Percentiles rank a stretch among this genome's conserved stretches.
Evolutionary conservation across 495 filamentous ascomycete species (phyloP).

Genomic region (Hypoxylon crocopeplum): DNA sequence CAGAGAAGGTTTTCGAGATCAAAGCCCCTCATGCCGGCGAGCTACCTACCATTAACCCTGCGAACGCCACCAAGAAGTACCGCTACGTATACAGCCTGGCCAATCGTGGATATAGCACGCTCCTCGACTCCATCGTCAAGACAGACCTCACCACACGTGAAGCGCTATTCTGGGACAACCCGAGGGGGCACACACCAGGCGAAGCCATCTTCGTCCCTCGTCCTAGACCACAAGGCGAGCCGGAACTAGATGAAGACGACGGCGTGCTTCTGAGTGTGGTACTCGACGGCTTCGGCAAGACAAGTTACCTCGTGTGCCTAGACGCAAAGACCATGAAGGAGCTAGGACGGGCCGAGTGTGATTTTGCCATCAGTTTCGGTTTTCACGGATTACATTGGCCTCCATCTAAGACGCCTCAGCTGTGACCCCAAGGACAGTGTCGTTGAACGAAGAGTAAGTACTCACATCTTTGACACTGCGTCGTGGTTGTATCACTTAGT

Average conservation of each 20-base stretch:
- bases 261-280: conserved; percentile 76
- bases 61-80: conserved; percentile 56
- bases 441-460: too few species aligned
- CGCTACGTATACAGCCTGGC: conserved; percentile 70
- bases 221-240: conserved; percentile 35
- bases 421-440: too few species aligned
- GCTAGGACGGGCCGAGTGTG: conserved; percentile 68
- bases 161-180: conserved; percentile 58
- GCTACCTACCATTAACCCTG: conserved; percentile 72
- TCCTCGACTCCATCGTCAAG: conserved; percentile 73
- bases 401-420: background rate
- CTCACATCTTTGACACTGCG: too few species aligned
- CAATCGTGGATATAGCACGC: conserved; percentile 63
- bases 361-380: conserved; percentile 67
- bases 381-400: conserved; percentile 71
- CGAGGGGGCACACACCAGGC: conserved; percentile 70
- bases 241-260: conserved; percentile 64
- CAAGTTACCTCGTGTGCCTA: conserved; percentile 73
- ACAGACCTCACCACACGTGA: conserved; percentile 64
- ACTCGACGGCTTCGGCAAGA: conserved; percentile 66
- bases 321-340: conserved; percentile 72
- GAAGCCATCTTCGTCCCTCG: conserved; percentile 76
- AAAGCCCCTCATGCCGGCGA: conserved; percentile 58
- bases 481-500: too few species aligned
- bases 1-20: conserved; percentile 48